Evolutionary conservation across 331 rosid genomes (phyloP).

Genomic region (Saraca asoca): DNA sequence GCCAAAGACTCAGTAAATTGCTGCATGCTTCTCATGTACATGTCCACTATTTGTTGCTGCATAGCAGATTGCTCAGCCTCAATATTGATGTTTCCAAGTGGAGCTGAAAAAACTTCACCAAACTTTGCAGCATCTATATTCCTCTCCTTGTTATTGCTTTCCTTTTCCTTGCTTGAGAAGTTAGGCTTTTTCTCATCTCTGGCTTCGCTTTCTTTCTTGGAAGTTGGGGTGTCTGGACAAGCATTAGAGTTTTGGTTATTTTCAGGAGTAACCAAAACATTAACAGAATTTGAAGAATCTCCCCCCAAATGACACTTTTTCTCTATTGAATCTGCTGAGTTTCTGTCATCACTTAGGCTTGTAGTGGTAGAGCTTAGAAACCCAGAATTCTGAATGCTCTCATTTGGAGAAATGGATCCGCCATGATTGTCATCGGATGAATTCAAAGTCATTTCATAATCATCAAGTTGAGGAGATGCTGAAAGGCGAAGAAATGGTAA

Average conservation of each 20-base stretch:
- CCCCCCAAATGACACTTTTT: constrained; percentile 49
- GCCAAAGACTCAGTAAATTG: constrained; percentile 84
- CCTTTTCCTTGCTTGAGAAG: constrained; percentile 46
- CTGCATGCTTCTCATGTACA: constrained; percentile 92
- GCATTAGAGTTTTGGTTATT: constrained; percentile 41
- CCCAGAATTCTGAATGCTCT: constrained; percentile 60
- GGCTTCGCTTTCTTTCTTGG: constrained; percentile 54
- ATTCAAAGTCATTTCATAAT: constrained; percentile 63
- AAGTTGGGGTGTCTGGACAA: constrained; percentile 72
- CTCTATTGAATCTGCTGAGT: constrained; percentile 63
- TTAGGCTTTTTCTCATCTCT: constrained; percentile 46
- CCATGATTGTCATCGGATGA: constrained; percentile 47
- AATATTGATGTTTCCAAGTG: constrained; percentile 63
- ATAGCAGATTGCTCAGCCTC: constrained; percentile 81
- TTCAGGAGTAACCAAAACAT: constrained; percentile 38
- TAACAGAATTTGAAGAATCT: constrained; percentile 41
- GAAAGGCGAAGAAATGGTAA: constrained; percentile 82
- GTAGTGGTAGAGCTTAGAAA: constrained; percentile 67
- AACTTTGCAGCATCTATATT: constrained; percentile 41
- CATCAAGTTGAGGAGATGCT: constrained; percentile 53
- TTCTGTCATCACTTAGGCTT: constrained; percentile 68
- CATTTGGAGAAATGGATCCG: constrained; percentile 56
- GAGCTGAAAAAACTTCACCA: constrained; percentile 65
- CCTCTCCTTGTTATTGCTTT: constrained; percentile 31
- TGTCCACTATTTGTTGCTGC: constrained; percentile 88